Evolutionary conservation across 768 basidiomycete species (phyloP).

Genomic region (Leccinum arenicola): DNA sequence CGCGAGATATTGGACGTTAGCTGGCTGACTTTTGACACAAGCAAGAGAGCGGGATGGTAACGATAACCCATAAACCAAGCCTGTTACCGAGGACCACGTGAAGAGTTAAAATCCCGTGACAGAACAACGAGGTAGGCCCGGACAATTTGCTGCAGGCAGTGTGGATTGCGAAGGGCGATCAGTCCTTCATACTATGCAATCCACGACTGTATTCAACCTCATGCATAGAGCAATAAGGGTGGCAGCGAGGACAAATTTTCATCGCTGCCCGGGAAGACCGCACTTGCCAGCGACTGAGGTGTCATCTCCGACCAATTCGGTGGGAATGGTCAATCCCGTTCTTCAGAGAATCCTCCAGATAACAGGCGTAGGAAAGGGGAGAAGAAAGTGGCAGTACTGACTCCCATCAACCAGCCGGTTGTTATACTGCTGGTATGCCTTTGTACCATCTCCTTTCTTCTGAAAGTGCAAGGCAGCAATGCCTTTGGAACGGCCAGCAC

Average conservation of each 20-base stretch:
- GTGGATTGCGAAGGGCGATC: conserved; percentile 27
- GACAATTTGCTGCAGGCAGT: conserved; percentile 24
- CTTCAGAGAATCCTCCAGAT: conserved; percentile 16
- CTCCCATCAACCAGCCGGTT: conserved; percentile 99
- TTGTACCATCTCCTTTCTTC: conserved; percentile 84
- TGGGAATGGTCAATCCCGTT: conserved; percentile 19
- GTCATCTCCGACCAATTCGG: conserved; percentile 18
- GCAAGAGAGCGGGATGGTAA: conserved; percentile 41
- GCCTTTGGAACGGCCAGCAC: conserved; percentile 85
- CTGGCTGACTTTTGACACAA: conserved; percentile 33
- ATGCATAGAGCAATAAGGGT: conserved; percentile 10
- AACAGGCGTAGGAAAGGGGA: conserved; percentile 34
- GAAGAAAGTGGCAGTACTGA: conserved; percentile 76
- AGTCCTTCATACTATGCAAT: conserved; percentile 21
- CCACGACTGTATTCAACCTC: conserved; percentile 24
- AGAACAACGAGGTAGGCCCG: conserved; percentile 26
- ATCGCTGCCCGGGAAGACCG: conserved; percentile 7
- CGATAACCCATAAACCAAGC: conserved; percentile 27
- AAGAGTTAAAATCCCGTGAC: conserved; percentile 25
- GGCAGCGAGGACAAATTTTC: conserved; percentile 30
- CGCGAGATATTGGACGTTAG: conserved; percentile 35
- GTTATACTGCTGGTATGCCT: conserved; percentile 94
- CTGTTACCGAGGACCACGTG: conserved; percentile 21
- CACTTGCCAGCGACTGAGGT: too few species aligned
- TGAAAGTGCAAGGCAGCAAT: conserved; percentile 83